A percentile compares a stretch with the other conserved stretches of the same genome.
phyloP scores from a whole-genome alignment of 1,139 yeast genomes.

The Starmera stellimalicola region DNA sequence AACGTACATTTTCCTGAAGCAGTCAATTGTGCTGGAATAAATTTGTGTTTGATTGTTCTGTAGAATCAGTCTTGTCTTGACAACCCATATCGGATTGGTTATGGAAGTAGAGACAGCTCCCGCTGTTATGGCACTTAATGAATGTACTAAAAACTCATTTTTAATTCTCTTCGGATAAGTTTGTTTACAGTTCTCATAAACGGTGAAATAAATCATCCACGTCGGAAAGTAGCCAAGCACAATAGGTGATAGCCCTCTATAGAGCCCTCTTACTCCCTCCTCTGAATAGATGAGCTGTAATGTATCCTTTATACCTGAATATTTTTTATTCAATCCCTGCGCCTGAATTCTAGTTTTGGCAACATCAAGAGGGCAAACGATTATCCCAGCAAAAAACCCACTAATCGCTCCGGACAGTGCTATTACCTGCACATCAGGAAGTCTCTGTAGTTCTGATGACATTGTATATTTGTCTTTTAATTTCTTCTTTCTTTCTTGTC shows the following conservation, averaged over 20 bases:
- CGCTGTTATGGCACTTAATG: conserved; percentile 78
- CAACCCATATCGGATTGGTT: conserved; percentile 97
- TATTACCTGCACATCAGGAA: conserved; percentile 33
- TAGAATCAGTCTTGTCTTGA: conserved; percentile 87
- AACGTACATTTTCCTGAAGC: conserved; percentile 66
- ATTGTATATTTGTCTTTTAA: no score
- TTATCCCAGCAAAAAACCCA: conserved; percentile 82
- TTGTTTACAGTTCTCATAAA: conserved; percentile 70
- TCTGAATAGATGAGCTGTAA: conserved; percentile 54
- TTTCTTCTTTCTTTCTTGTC: no score
- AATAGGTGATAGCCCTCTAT: conserved; percentile 86
- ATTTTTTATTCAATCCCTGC: conserved; percentile 50
- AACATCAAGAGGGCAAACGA: conserved; percentile 90
- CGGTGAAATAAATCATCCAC: conserved; percentile 92
- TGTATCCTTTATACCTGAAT: conserved; percentile 53
- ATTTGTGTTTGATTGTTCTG: conserved; percentile 36
- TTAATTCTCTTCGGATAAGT: conserved; percentile 31
- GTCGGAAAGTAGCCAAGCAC: conserved; percentile 92
- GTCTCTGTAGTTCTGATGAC: no score
- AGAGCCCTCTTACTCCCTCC: conserved; percentile 78
- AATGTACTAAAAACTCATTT: conserved; percentile 48
- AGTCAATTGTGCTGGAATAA: conserved; percentile 77
- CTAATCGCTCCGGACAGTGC: conserved; percentile 84
- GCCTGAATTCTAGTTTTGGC: conserved; percentile 94
- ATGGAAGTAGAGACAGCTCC: conserved; percentile 81